Evolutionary conservation across 2,329 filamentous ascomycete species (phyloP), one percentile per base, ranked within the genome.

Genomic region (Cladosporium velox): DNA sequence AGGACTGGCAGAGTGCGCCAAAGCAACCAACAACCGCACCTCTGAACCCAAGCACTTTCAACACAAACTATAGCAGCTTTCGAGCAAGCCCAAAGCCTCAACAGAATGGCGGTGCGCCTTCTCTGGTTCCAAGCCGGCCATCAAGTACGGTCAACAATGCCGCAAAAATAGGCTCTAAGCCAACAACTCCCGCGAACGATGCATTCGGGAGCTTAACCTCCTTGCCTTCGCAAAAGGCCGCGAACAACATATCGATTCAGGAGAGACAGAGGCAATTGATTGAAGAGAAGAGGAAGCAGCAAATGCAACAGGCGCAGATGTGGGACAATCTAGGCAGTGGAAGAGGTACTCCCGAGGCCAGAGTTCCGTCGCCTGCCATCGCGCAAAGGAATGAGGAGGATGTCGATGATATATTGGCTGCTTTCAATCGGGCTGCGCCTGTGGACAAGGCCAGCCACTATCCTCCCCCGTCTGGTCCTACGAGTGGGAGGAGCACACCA

Each of bases 161-260:
- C 70, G 66, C 78, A 77, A 77, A 88, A 81, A 69, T 78, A 74
- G 72, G 78, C 3, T 79, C 83, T 4, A 90, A 88, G 41, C 78
- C 85, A 6, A 79, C 84, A 57, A 79, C 78, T n/a, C 77, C 79
- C 32, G 77, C 77, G 24, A 81, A 79, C 66, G 91, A 95, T 75
- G 92, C 90, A 81, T 95, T 95, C 79, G 91, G 91, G 73, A 90
- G 88, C 72, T 82, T 95, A 61, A 83, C 93, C 68, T 88, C 85
- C 70, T 88, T 90, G 72, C 86, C 86, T 58, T 78, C 85, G 34
- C 80, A 84, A 60, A 89, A 88, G 76, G 70, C 80, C 64, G 86
- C 85, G 34, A 90, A 88, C 77, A 95, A 90, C 69, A 82, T 97
- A 18, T 87, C 87, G 1, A 80, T 90, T 10, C 80, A 86, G 65